Base-by-base conservation (phyloP, 164 flowering plant genomes). In the Chloranthus sessilifolius region DNA sequence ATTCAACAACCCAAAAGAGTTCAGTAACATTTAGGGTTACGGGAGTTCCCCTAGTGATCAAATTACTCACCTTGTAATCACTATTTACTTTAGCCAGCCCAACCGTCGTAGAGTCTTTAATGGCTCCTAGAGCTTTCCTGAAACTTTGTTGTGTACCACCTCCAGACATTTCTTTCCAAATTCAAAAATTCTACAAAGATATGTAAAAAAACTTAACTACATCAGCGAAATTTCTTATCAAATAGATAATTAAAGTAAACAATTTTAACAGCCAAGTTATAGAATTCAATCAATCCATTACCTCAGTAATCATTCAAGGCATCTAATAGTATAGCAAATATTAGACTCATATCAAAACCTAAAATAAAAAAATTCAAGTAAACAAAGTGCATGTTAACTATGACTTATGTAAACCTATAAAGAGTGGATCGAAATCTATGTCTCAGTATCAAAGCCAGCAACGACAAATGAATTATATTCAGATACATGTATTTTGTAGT, bases 1-100 rank as follows among this genome's bases (percentile, higher is more conserved):
- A 20, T n/a, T n/a, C n/a, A n/a, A n/a, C n/a, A n/a, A 29, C 36
- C 9, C 3, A 10, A 25, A 58, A 19, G 23, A 62, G 8, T 11
- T 15, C 49, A 59, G 14, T 43, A 3, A 52, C 35, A 49, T 19
- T 34, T 22, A 31, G 15, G 7, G 0, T 40, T 43, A 3, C 14
- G n/a, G n/a, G n/a, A 55, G 16, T 6, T 50, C 12, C 4, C 15
- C 36, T 23, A 16, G 45, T 25, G 7, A 6, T 38, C 26, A 34
- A 16, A 50, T 15, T 45, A 31, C 15, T 34, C 63, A 94, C 99
- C 99, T 86, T 89, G 69, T 88, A 94, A 52, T 80, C 96, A 61
- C 99, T 94, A 37, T 86, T 88, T 19, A 94, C 94, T 79, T 84
- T 94, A 44, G 99, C 99, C 76, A 94, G 78, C 31, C 82, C 81